These are phyloP conservation scores for Aspergillus sp. DNA, from an alignment of 2,329 filamentous ascomycete genomes.

Conservation along the genomic window DNA sequence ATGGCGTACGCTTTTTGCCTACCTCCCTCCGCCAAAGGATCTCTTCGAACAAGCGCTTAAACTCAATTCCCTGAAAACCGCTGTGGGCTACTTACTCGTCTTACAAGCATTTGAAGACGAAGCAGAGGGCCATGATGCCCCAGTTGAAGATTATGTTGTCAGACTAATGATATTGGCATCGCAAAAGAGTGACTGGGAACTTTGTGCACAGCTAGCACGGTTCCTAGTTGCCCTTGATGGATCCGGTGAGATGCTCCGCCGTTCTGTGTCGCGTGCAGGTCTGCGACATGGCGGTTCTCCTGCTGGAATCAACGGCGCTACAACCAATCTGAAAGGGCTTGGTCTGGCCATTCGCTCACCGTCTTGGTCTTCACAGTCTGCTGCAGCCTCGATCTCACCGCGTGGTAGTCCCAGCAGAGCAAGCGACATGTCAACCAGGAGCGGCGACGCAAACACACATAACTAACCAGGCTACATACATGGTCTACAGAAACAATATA, in stretches of 20 bases:
- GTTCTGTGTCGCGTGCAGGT: constrained; percentile 44
- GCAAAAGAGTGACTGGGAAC: constrained; percentile 84
- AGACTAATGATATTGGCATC: constrained; percentile 79
- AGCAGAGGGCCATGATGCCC: constrained; percentile 52
- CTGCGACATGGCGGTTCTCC: constrained; percentile 23
- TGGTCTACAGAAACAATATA: not conserved
- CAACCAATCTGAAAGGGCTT: constrained; percentile 32
- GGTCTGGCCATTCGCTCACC: constrained; percentile 34
- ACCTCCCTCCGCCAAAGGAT: constrained; percentile 84
- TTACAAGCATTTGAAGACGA: constrained; percentile 73
- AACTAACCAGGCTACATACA: not conserved
- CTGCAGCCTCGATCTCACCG: constrained; percentile 27
- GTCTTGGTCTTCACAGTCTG: constrained; percentile 34
- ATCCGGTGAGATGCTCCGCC: constrained; percentile 70
- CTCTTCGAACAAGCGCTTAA: constrained; percentile 91
- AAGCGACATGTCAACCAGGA: constrained; percentile 10
- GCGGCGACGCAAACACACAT: not conserved
- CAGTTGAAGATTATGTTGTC: constrained; percentile 60
- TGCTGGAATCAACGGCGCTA: constrained; percentile 23
- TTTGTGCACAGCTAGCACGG: constrained; percentile 92
- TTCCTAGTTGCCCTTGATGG: constrained; percentile 92
- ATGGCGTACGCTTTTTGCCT: constrained; percentile 90
- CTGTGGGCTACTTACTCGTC: constrained; percentile 92
- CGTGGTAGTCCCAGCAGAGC: constrained; percentile 8
- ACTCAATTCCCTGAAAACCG: constrained; percentile 85